These are phyloP conservation scores for Friedmanniomyces simplex DNA, from an alignment of 495 filamentous ascomycete genomes.

Conservation along the genomic window DNA sequence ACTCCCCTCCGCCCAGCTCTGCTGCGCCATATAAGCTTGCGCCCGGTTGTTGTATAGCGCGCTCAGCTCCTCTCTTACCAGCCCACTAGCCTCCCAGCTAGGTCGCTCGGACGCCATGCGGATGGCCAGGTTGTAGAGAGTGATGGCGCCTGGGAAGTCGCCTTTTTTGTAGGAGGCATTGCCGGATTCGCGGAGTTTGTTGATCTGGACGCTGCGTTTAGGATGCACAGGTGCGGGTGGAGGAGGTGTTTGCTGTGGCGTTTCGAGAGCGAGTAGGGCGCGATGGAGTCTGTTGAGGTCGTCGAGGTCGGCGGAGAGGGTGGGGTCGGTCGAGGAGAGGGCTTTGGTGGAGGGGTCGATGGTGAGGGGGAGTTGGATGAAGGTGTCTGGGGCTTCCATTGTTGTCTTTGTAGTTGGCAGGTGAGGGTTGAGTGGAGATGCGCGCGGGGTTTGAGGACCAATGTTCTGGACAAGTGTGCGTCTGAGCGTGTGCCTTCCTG, in stretches of 20 bases:
- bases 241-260: constrained; percentile 39
- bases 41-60: constrained; percentile 76
- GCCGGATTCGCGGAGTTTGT: constrained; percentile 79
- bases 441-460: too few species aligned
- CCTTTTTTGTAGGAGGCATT: constrained; percentile 73
- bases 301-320: constrained; percentile 27
- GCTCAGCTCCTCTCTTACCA: constrained; percentile 75
- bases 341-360: constrained; percentile 71
- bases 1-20: constrained; percentile 69
- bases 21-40: constrained; percentile 74
- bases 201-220: constrained; percentile 62
- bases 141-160: constrained; percentile 61
- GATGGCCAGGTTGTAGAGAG: constrained; percentile 70
- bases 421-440: not conserved
- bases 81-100: constrained; percentile 69
- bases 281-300: constrained; percentile 33
- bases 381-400: constrained; percentile 48
- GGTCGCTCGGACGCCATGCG: constrained; percentile 78
- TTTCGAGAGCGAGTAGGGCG: constrained; percentile 27
- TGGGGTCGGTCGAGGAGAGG: constrained; percentile 28
- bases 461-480: not conserved
- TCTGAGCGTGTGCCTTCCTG: not conserved
- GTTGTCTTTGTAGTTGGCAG: not conserved
- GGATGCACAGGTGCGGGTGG: constrained; percentile 74
- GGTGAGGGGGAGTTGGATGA: constrained; percentile 68